Percentiles rank a stretch among this genome's conserved stretches.
Evolutionary conservation across 208 protist species (phyloP).

Genomic region (Vickermania ingenoplastis): DNA sequence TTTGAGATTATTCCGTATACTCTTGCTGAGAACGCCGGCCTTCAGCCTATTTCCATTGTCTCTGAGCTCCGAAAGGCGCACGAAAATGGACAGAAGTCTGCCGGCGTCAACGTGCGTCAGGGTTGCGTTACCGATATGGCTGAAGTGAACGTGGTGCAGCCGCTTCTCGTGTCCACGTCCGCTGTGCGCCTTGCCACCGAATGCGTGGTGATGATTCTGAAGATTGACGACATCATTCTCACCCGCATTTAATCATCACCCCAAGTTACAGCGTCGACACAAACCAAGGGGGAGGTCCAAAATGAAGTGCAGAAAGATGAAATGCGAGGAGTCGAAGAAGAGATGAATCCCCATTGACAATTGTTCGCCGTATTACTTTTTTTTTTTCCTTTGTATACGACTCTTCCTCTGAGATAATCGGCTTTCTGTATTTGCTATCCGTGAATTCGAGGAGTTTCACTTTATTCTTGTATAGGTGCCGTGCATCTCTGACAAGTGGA

Average conservation of each 20-base stretch:
- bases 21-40: constrained; percentile 98
- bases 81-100: constrained; percentile 77
- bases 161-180: constrained; percentile 93
- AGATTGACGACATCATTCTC: constrained; percentile 90
- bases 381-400: too few relatives aligned
- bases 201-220: constrained; percentile 98
- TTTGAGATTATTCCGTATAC: constrained; percentile 98
- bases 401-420: too few relatives aligned
- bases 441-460: too few relatives aligned
- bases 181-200: constrained; percentile 97
- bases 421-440: too few relatives aligned
- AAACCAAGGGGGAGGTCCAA: not conserved
- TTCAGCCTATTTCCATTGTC: constrained; percentile 97
- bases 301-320: too few relatives aligned
- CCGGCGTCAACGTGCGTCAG: constrained; percentile 94
- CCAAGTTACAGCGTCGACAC: constrained; percentile 4
- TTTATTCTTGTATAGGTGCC: too few relatives aligned
- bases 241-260: constrained; percentile 44
- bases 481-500: too few relatives aligned
- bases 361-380: too few relatives aligned
- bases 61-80: constrained; percentile 97
- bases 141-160: constrained; percentile 98
- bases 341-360: too few relatives aligned
- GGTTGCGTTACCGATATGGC: constrained; percentile 96
- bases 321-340: too few relatives aligned